Base-by-base conservation (phyloP, 2,329 filamentous ascomycete genomes). In the Rugonectria rugulosa region DNA sequence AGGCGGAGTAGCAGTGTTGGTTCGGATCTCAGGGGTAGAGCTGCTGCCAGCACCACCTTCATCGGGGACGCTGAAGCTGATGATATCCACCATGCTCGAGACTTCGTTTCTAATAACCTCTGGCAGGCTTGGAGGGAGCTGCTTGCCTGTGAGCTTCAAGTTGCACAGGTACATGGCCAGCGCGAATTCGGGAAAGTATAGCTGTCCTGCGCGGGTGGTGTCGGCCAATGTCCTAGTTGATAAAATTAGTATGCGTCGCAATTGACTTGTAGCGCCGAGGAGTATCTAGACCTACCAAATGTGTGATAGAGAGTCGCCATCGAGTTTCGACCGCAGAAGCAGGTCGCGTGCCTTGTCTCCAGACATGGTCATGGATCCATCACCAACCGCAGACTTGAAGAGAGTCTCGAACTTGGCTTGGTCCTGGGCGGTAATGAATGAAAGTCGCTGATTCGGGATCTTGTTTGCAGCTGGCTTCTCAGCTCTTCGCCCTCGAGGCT, bases 51-150 rank as follows among this genome's bases (percentile, higher is more conserved):
- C 75, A 34, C 71, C 70, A 5, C 77, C 79, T 23, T 94, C 89
- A 62, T 99, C 95, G 1, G 86, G 87, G 20, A 97, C 85, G 64
- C 89, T 92, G 72, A 99, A 99, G 56, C 92, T 97, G 70, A 99
- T 99, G 53, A 99, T 99, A 71, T 99, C 95, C 34, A 99, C 95
- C 93, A 99, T 98, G 75, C 95, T 97, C 4, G 94, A 98, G 15
- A 99, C 95, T 74, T 99, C 95, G 68, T 99, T 99, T 78, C 88
- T 90, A 62, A 99, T 88, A 56, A 86, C 89, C 26, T 97, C 92
- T 0, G 95, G 95, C 9, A 99, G 81, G 6, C 71, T 74, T 2
- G 81, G 70, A 0, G 95, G 95, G 20, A 99, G 75, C 1, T 88
- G 80, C 75, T 96, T 97, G 56, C 92, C 92, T 1, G 91, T 95